These are phyloP conservation scores for Paraleonurus japonicus DNA, from an alignment of 257 asterid species.

Conservation along the genomic window DNA sequence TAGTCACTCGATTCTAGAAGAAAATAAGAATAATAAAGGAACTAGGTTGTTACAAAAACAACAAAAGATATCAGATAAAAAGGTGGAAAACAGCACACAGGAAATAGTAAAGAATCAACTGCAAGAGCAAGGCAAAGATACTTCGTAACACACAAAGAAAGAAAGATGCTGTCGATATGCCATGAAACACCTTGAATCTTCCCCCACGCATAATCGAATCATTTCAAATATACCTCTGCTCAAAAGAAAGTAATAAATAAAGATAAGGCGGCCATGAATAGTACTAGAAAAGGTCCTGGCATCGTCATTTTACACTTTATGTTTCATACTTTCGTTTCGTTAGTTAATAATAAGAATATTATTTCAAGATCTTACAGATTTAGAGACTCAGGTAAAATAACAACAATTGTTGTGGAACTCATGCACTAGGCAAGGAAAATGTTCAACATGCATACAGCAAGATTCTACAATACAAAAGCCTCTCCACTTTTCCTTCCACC, in stretches of 20 bases:
- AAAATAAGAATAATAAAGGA: no score
- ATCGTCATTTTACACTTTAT: background rate
- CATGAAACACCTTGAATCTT: background rate
- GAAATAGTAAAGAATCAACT: background rate
- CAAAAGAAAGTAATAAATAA: background rate
- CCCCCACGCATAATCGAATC: background rate
- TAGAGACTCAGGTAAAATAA: background rate
- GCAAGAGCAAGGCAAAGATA: background rate
- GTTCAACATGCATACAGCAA: background rate
- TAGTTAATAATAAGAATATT: background rate
- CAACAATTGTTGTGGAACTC: background rate
- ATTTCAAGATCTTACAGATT: background rate
- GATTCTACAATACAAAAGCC: background rate
- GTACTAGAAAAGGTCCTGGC: background rate
- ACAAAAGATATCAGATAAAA: no score
- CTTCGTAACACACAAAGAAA: background rate
- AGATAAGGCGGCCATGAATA: background rate
- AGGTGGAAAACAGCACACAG: background rate
- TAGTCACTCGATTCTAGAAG: no score
- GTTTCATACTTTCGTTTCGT: background rate
- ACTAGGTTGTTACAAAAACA: no score
- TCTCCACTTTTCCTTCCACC: background rate
- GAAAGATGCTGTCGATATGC: conserved; percentile 4
- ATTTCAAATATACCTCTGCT: background rate
- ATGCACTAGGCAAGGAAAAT: background rate